Conservation (phyloP, 2,329 filamentous ascomycete species). For the Cytospora mali region DNA sequence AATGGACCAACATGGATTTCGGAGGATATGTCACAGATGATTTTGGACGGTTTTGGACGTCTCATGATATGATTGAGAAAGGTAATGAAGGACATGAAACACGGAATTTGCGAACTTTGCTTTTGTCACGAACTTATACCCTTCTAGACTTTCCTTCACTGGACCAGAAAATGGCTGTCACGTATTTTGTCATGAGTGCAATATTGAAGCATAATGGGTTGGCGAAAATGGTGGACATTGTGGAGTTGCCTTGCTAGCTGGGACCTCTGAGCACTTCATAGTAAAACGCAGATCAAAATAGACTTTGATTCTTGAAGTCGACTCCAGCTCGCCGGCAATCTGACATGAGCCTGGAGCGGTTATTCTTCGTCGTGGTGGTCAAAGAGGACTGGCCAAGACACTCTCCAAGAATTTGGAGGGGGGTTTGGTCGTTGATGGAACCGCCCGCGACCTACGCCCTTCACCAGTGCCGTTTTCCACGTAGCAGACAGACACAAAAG, state of each 20-base stretch:
- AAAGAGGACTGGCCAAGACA: neutral
- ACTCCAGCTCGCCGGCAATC: neutral
- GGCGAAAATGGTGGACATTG: constrained; percentile 22
- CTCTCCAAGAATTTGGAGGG: neutral
- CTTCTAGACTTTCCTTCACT: constrained; percentile 30
- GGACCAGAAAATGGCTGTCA: constrained; percentile 23
- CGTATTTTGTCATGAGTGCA: constrained; percentile 19
- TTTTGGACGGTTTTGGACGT: constrained; percentile 29
- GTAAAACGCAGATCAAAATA: constrained; percentile 1
- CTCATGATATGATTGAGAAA: constrained; percentile 27
- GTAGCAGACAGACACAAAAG: neutral
- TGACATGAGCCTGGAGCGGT: neutral
- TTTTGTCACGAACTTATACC: constrained; percentile 27
- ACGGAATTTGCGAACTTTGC: constrained; percentile 9
- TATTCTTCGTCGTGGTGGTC: neutral
- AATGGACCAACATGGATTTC: neutral
- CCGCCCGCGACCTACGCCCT: neutral
- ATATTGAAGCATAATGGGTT: constrained; percentile 25
- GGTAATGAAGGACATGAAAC: constrained; percentile 24
- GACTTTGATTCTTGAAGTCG: constrained; percentile 16
- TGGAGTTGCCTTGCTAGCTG: constrained; percentile 18
- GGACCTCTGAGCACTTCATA: neutral
- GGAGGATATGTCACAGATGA: constrained; percentile 8
- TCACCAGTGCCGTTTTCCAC: neutral
- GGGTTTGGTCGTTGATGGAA: neutral